Conservation (phyloP, 805 yeast genomes). For the Sungouiella thailandica region DNA sequence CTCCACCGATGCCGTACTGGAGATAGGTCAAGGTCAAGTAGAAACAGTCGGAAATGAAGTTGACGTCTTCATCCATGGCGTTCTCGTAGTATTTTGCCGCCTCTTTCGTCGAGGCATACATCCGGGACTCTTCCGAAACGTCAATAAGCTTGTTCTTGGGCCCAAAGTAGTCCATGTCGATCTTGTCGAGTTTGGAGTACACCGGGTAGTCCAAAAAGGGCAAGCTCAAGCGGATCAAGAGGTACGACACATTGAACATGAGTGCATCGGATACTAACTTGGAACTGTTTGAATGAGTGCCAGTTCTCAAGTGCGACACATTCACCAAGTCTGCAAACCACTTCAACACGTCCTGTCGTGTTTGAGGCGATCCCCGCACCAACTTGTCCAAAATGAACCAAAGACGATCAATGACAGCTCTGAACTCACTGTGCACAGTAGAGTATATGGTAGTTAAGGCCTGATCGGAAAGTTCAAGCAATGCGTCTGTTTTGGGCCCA, state of each 20-base stretch:
- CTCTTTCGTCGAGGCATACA: conserved; percentile 70
- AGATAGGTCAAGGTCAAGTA: conserved; percentile 71
- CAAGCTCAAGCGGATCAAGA: conserved; percentile 66
- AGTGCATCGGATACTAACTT: conserved; percentile 74
- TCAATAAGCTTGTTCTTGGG: conserved; percentile 50
- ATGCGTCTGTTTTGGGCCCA: conserved; percentile 16
- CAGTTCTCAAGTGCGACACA: conserved; percentile 80
- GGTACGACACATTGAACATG: conserved; percentile 67
- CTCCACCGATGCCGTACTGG: conserved; percentile 88
- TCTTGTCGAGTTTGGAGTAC: conserved; percentile 67
- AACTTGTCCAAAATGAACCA: conserved; percentile 69
- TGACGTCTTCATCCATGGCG: conserved; percentile 39
- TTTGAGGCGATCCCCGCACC: conserved; percentile 62
- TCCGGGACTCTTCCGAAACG: conserved; percentile 74
- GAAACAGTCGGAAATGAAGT: conserved; percentile 91
- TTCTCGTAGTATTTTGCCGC: conserved; percentile 52
- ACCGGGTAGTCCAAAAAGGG: conserved; percentile 72
- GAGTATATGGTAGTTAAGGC: conserved; percentile 44
- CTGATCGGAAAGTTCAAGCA: conserved; percentile 38
- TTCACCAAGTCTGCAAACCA: conserved; percentile 76
- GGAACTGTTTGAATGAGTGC: conserved; percentile 69
- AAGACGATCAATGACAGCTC: conserved; percentile 53
- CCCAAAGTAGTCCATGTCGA: conserved; percentile 66
- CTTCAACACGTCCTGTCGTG: conserved; percentile 59
- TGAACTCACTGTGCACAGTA: conserved; percentile 55